Evolutionary conservation across 768 basidiomycete genomes (phyloP).

Genomic region (Rhizopogon salebrosus): DNA sequence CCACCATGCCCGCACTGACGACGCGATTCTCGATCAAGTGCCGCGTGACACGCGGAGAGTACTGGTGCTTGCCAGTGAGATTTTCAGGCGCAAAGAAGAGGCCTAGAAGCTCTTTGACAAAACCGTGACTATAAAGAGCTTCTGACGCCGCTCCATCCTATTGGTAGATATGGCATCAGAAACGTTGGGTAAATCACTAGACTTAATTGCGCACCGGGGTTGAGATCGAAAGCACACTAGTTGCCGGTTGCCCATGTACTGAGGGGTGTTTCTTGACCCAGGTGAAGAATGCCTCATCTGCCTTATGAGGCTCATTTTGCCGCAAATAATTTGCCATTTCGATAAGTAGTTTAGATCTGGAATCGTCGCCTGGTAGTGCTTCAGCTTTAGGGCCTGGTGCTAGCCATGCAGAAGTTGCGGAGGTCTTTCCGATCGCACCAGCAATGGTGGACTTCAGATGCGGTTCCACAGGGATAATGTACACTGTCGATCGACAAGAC

Average conservation of each 20-base stretch:
- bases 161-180: conserved; percentile 2
- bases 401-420: conserved; percentile 44
- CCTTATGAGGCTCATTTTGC: conserved; percentile 42
- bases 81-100: conserved; percentile 40
- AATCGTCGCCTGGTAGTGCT: conserved; percentile 13
- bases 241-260: neutral
- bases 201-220: neutral
- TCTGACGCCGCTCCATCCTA: conserved; percentile 10
- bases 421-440: conserved; percentile 51
- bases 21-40: conserved; percentile 53
- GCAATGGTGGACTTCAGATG: conserved; percentile 58
- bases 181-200: conserved; percentile 11
- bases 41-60: conserved; percentile 52
- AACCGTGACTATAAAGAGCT: conserved; percentile 35
- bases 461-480: conserved; percentile 53
- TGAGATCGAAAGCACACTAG: neutral
- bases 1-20: conserved; percentile 58
- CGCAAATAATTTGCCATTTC: conserved; percentile 36
- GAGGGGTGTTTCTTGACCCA: conserved; percentile 45
- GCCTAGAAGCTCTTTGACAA: conserved; percentile 57
- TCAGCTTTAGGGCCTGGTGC: conserved; percentile 3
- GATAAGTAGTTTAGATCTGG: conserved; percentile 29
- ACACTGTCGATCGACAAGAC: conserved; percentile 44
- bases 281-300: conserved; percentile 54
- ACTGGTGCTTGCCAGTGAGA: conserved; percentile 30